Base-by-base conservation (phyloP, 2,329 filamentous ascomycete species). In the Sarocladiaceae sp. region DNA sequence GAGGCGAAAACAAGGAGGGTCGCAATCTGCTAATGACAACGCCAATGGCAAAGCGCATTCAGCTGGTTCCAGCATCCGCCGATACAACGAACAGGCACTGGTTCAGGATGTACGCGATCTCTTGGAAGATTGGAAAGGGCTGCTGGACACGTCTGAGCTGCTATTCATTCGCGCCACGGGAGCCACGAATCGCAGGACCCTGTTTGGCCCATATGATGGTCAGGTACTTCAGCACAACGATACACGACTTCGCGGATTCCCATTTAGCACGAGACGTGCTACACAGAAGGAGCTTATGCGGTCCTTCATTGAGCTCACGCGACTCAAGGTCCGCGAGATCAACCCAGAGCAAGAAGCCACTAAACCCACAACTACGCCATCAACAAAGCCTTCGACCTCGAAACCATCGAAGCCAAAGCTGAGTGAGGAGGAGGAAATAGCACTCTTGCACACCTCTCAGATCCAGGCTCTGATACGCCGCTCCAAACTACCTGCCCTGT, bases 261-360 rank as follows among this genome's bases (percentile, higher is more conserved):
- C 93, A 0, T 98, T 98, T 62, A 95, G 78, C 61, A 98, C 93
- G 7, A 78, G 89, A 11, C 76, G 93, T 46, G 88, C 93, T 1
- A 98, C 93, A 0, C 90, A 97, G 58, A 87, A 85, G 39, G 93
- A 98, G 63, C 80, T 98, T 0, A 93, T 97, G 85, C 80, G 91
- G 31, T 85, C 85, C 1, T 98, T 96, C 56, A 85, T 95, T 50
- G 93, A 98, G 66, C 74, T 98, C 24, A 98, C 93, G 0, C 75
- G 93, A 13, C 75, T 96, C 13, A 96, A 98, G 63, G 75, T 95
- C 37, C 81, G 80, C 40, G 83, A 86, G 49, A 76, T 97, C 21
- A 76, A 87, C 47, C 84, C 88, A 50, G 74, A 71, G 3, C 74
- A 80, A 11, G 70, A 73, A 48, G 19, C 31, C n/a, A 18, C 62